Evolutionary conservation across 2,329 filamentous ascomycete genomes (phyloP).

Genomic region (Beauveria varroae): DNA sequence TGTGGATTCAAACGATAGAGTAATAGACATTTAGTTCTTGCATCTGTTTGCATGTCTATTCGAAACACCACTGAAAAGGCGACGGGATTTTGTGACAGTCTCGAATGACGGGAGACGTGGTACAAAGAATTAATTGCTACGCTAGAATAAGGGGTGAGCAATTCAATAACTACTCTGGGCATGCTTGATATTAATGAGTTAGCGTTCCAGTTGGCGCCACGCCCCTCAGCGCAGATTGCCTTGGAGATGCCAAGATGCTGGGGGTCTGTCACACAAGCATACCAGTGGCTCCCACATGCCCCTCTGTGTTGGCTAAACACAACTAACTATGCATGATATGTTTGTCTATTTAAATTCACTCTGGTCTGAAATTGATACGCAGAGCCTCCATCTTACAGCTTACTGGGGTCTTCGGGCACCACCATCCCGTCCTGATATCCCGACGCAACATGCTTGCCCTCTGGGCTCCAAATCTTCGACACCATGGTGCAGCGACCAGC

Average conservation of each 20-base stretch:
- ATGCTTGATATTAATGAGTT: neutral
- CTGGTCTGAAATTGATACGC: neutral
- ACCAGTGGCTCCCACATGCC: no score
- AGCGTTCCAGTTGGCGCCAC: neutral
- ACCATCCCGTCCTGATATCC: slow-evolving; percentile 46
- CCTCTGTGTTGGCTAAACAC: no score
- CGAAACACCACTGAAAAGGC: no score
- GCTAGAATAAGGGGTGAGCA: neutral
- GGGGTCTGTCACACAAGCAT: no score
- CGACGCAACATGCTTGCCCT: slow-evolving; percentile 44
- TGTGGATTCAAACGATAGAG: neutral
- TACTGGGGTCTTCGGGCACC: slow-evolving; percentile 3
- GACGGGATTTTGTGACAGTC: no score
- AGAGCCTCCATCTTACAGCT: neutral
- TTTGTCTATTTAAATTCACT: neutral
- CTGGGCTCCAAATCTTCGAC: slow-evolving; percentile 46
- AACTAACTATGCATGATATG: no score
- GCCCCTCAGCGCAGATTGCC: neutral
- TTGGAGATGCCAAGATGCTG: no score
- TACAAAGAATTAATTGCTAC: neutral
- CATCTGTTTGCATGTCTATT: neutral
- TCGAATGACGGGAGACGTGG: neutral
- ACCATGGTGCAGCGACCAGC: slow-evolving; percentile 40
- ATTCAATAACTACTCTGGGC: neutral
- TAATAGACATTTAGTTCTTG: neutral